A percentile compares a stretch with the other conserved stretches of the same genome.
These are phyloP conservation scores for Apiospora kogelbergensis DNA, from an alignment of 2,329 filamentous ascomycete species.

Conservation along the genomic window DNA sequence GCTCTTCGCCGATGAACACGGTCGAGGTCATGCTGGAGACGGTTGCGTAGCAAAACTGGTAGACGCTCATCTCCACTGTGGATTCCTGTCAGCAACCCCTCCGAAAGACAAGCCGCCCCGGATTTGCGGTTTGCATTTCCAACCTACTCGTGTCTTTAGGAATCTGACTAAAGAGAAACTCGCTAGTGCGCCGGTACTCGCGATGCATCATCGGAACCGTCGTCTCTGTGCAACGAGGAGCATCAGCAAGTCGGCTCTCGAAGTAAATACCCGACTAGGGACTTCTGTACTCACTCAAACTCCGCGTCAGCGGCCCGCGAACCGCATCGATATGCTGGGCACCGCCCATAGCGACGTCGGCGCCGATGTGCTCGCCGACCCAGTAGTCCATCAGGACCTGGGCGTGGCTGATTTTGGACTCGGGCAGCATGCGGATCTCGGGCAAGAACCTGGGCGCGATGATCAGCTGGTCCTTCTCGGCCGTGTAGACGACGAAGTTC, in stretches of 20 bases:
- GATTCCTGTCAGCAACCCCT: too few species aligned
- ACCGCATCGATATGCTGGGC: too few species aligned
- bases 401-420: conserved; percentile 2
- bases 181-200: too few species aligned
- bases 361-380: conserved; percentile 8
- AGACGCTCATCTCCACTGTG: neutral
- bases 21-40: neutral
- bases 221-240: neutral
- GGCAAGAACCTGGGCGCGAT: conserved; percentile 1
- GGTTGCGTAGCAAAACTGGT: neutral
- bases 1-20: conserved; percentile 6
- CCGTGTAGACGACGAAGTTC: conserved; percentile 9
- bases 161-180: too few species aligned
- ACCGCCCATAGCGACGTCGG: neutral
- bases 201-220: too few species aligned
- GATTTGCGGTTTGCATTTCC: too few species aligned
- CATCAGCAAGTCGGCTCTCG: too few species aligned
- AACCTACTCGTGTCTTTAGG: too few species aligned
- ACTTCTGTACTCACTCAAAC: too few species aligned
- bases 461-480: neutral
- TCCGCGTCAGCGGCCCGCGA: too few species aligned
- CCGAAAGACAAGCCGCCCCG: too few species aligned
- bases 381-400: neutral
- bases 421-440: conserved; percentile 9
- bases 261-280: too few species aligned